phyloP scores from a whole-genome alignment of 179 eudicot species.

The Monotropa hypopitys region DNA sequence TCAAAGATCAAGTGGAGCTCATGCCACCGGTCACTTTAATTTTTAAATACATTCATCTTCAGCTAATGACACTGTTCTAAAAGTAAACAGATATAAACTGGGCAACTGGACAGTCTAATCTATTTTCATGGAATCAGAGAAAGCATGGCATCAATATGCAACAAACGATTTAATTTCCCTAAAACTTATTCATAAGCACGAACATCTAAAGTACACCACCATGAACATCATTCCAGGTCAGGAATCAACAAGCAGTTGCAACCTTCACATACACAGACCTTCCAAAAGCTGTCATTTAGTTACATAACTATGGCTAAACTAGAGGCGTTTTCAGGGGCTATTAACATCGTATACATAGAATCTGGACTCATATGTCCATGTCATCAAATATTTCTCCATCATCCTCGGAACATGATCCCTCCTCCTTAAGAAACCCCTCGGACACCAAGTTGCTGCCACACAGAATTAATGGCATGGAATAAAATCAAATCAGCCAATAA shows the following conservation, averaged over 20 bases:
- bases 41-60: no score
- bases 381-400: slow-evolving; percentile 74
- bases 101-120: no score
- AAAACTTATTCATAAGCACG: background rate
- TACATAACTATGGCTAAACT: background rate
- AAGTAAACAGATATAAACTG: no score
- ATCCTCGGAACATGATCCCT: slow-evolving; percentile 29
- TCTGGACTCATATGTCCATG: slow-evolving; percentile 55
- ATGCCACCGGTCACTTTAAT: no score
- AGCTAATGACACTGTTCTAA: no score
- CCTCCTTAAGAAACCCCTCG: slow-evolving; percentile 45
- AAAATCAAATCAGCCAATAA: background rate
- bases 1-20: no score
- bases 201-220: slow-evolving; percentile 1
- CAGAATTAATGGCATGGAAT: background rate
- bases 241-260: slow-evolving; percentile 16
- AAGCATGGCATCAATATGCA: background rate
- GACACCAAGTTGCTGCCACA: slow-evolving; percentile 70
- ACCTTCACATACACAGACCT: slow-evolving; percentile 2
- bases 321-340: background rate
- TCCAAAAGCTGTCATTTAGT: background rate
- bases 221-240: slow-evolving; percentile 3
- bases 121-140: background rate
- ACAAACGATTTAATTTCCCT: background rate
- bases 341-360: slow-evolving; percentile 4